Evolutionary conservation across 306 rosid species (phyloP).

Genomic region (Rosa chinensis): DNA sequence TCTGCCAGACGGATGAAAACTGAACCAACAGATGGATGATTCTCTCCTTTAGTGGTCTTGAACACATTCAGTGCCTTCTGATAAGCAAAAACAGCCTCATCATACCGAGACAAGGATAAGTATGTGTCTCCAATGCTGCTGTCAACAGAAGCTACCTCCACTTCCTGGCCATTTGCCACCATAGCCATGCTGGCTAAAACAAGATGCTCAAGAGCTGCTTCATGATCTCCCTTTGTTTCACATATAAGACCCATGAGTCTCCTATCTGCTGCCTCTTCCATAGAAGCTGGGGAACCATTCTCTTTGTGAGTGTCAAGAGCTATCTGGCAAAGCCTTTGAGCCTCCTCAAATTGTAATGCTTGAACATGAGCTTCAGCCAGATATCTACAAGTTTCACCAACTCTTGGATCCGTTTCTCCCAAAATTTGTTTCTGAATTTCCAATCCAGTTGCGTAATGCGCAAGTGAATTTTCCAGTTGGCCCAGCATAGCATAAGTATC

Average conservation of each 20-base stretch:
- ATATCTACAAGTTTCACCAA: constrained; percentile 89
- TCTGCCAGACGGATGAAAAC: constrained; percentile 84
- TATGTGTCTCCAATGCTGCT: constrained; percentile 91
- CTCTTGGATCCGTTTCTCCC: constrained; percentile 80
- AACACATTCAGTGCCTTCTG: constrained; percentile 80
- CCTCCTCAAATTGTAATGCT: constrained; percentile 79
- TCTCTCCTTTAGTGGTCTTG: constrained; percentile 84
- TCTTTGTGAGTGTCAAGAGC: constrained; percentile 81
- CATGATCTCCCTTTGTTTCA: constrained; percentile 86
- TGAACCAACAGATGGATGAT: constrained; percentile 80
- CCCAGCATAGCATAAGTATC: constrained; percentile 90
- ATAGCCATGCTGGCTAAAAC: constrained; percentile 89
- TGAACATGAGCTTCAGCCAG: constrained; percentile 94
- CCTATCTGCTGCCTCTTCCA: constrained; percentile 92
- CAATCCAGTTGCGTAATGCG: constrained; percentile 70
- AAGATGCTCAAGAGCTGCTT: constrained; percentile 87
- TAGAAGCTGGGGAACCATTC: constrained; percentile 63
- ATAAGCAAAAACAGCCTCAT: constrained; percentile 78
- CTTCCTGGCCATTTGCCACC: constrained; percentile 83
- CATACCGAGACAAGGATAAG: constrained; percentile 73
- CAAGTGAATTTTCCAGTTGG: constrained; percentile 77
- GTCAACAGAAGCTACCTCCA: constrained; percentile 85
- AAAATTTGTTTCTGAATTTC: constrained; percentile 71
- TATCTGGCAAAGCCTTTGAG: constrained; percentile 76
- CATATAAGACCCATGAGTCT: constrained; percentile 96